phyloP scores from a whole-genome alignment of 306 rosid genomes.

The Phaseolus lunatus region DNA sequence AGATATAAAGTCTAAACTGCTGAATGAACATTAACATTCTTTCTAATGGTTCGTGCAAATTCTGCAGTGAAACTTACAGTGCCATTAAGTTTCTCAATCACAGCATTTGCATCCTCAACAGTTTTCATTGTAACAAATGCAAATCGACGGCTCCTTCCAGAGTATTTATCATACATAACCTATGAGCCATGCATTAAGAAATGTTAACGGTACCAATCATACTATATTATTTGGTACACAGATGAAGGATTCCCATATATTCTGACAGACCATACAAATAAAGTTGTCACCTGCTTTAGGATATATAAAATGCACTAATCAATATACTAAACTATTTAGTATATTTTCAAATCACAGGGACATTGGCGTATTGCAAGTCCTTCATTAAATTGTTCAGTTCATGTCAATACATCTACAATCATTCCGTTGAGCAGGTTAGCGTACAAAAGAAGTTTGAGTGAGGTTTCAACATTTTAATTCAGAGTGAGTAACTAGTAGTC shows the following conservation, averaged over 20 bases:
- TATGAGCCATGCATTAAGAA: conserved; percentile 44
- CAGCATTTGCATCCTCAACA: conserved; percentile 83
- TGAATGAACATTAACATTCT: background rate
- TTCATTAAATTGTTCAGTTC: background rate
- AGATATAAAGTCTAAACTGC: conserved; percentile 8
- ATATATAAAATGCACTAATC: conserved; percentile 1
- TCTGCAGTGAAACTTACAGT: conserved; percentile 61
- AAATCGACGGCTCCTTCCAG: conserved; percentile 92
- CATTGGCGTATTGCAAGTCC: background rate
- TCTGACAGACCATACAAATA: background rate
- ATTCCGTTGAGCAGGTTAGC: conserved; percentile 27
- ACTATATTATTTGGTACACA: background rate
- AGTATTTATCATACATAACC: conserved; percentile 97
- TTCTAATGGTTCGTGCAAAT: conserved; percentile 9
- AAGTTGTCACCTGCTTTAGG: conserved; percentile 20
- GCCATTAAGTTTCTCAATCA: conserved; percentile 84
- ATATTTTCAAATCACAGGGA: background rate
- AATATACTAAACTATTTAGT: background rate
- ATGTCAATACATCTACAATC: conserved; percentile 3
- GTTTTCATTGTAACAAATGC: conserved; percentile 85
- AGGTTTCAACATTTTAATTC: conserved; percentile 22
- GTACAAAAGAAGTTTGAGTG: background rate
- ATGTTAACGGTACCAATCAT: conserved; percentile 22
- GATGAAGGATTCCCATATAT: conserved; percentile 9
- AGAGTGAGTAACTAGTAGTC: too few relatives aligned